Percentiles rank a stretch among this genome's conserved stretches.
phyloP scores from a whole-genome alignment of 495 filamentous ascomycete species.

The Trichodelitschia bisporula region DNA sequence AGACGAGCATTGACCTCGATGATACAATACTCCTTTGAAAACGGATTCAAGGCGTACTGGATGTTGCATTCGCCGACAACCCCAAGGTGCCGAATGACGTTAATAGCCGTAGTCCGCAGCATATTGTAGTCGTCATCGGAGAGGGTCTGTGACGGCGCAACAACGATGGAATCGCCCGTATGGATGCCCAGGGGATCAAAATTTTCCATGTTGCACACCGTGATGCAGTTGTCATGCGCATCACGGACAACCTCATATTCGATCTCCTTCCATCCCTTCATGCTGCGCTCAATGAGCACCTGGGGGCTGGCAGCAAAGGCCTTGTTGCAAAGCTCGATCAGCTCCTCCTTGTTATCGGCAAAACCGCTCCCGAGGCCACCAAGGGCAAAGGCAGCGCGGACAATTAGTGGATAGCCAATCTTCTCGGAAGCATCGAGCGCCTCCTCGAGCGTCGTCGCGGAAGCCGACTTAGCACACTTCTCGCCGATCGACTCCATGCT shows the following conservation, averaged over 20 bases:
- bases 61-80: slow-evolving; percentile 97
- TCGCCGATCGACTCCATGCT: slow-evolving; percentile 97
- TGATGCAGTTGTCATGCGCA: slow-evolving; percentile 89
- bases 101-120: slow-evolving; percentile 87
- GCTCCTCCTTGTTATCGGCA: slow-evolving; percentile 67
- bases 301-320: slow-evolving; percentile 89
- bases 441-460: slow-evolving; percentile 67
- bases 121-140: slow-evolving; percentile 98
- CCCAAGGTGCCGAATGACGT: slow-evolving; percentile 85
- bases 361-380: slow-evolving; percentile 92
- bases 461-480: slow-evolving; percentile 92
- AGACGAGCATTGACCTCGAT: slow-evolving; percentile 97
- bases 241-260: slow-evolving; percentile 96
- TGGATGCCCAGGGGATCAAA: slow-evolving; percentile 93
- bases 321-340: slow-evolving; percentile 79
- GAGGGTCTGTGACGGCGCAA: slow-evolving; percentile 83
- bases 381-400: slow-evolving; percentile 86
- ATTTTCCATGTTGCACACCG: slow-evolving; percentile 99
- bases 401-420: slow-evolving; percentile 91
- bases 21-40: slow-evolving; percentile 86
- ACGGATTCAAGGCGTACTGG: slow-evolving; percentile 86
- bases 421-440: slow-evolving; percentile 58
- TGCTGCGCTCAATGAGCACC: slow-evolving; percentile 86
- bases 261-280: slow-evolving; percentile 99
- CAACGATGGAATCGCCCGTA: slow-evolving; percentile 91